Conservation (phyloP, 305 asterid species). For the Fraxinus ornus region DNA sequence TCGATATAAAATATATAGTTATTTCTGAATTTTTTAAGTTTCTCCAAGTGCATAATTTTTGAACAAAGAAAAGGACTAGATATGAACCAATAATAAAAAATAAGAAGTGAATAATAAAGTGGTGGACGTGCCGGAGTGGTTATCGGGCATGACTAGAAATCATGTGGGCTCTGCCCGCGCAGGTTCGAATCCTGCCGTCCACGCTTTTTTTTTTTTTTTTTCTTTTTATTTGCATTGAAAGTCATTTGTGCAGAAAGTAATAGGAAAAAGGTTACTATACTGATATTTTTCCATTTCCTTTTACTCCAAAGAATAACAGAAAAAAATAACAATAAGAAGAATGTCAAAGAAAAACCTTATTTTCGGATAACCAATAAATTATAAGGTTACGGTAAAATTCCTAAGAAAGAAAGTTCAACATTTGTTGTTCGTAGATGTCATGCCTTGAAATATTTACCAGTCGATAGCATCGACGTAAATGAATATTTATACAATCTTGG, state of each 20-base stretch:
- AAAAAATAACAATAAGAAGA: no score
- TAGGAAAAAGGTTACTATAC: background rate
- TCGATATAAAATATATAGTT: no score
- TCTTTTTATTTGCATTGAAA: background rate
- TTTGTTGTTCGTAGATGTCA: background rate
- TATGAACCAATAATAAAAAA: no score
- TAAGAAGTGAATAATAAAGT: no score
- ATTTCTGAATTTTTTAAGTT: no score
- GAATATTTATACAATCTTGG: background rate
- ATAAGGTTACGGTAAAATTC: background rate
- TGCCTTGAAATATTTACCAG: background rate
- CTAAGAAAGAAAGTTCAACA: background rate
- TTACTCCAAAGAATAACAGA: background rate
- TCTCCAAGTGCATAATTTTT: background rate
- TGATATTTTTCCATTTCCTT: background rate
- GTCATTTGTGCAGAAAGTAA: background rate
- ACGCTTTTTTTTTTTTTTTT: constrained; percentile 32
- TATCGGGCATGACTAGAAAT: constrained; percentile 99
- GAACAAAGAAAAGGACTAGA: no score
- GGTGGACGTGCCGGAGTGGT: constrained; percentile 99
- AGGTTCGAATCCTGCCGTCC: constrained; percentile 99
- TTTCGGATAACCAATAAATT: background rate
- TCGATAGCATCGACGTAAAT: background rate
- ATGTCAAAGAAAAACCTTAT: background rate
- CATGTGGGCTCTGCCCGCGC: constrained; percentile 99